Evolutionary conservation across 2,329 filamentous ascomycete species (phyloP), one percentile per base, ranked within the genome.

Genomic region (Monilinia fructicola): DNA sequence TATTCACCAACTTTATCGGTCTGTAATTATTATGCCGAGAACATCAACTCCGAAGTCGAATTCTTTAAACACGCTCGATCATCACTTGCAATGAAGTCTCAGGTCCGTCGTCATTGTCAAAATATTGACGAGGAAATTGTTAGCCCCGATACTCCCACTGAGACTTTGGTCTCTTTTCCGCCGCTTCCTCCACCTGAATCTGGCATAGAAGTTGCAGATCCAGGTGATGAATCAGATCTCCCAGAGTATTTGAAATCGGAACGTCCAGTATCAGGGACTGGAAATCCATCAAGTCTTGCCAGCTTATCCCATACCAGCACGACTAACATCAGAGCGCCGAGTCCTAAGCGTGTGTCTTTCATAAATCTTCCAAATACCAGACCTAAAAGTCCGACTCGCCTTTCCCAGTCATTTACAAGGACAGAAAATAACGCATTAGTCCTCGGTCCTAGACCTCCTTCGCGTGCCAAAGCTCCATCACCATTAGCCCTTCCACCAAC

Each of bases 1-100:
- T 68, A 70, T 48, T 73, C 70, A 6, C 71, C 73, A 5, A 73
- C 69, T 2, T 53, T 73, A 5, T 73, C 70, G 18, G 67, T 69
- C 1, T 70, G 64, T 35, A 74, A 73, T 35, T 73, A 71, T 52
- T 73, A 73, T 42, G 54, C 64, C 3, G 68, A 71, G 16, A 61
- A 64, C 31, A 40, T 46, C 1, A 67, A 61, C 23, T 71, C 69
- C 2, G 71, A 72, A 58, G 71, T 71, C 1, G 72, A 72, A 14
- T 71, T 73, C 40, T 71, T 72, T 58, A 66, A 64, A 38, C 31
- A 67, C 4, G 52, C 62, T 11, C 60, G 60, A 14, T 65, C 64
- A 10, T 54, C 52, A 14, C 26, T 66, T n/a, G 61, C 48, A 7
- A 31, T 66, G 7, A 72, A 70, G 60, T 48, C 54, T 6, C 67